Evolutionary conservation across 306 rosid genomes (phyloP).

Genomic region (Trichosanthes truncata): DNA sequence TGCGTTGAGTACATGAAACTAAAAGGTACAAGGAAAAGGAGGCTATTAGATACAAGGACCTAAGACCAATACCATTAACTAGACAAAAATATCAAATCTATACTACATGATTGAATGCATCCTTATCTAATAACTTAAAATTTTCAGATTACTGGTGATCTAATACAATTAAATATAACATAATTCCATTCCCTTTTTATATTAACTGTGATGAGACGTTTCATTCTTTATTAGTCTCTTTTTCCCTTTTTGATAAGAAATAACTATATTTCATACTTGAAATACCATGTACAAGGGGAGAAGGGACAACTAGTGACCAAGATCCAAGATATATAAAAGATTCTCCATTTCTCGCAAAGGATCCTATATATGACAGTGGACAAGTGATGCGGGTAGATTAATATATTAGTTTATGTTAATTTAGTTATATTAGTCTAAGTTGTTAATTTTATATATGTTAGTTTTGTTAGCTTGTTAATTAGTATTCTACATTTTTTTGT

Average conservation of each 20-base stretch:
- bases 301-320: background rate
- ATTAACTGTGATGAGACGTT: background rate
- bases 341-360: background rate
- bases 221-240: background rate
- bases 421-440: too few species aligned
- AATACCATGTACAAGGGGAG: background rate
- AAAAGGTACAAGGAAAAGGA: background rate
- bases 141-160: background rate
- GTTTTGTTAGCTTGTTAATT: too few species aligned
- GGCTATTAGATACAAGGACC: background rate
- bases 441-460: too few species aligned
- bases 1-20: background rate
- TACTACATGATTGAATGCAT: background rate
- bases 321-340: background rate
- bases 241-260: background rate
- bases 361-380: background rate
- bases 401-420: too few species aligned
- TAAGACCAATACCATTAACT: background rate
- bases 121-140: background rate
- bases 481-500: too few species aligned
- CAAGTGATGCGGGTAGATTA: background rate
- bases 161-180: background rate
- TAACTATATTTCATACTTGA: background rate
- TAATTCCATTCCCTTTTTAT: background rate
- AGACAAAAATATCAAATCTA: background rate